Conservation (phyloP, 352 stramenopile species). For the Phytopythium chamaehyphon region DNA sequence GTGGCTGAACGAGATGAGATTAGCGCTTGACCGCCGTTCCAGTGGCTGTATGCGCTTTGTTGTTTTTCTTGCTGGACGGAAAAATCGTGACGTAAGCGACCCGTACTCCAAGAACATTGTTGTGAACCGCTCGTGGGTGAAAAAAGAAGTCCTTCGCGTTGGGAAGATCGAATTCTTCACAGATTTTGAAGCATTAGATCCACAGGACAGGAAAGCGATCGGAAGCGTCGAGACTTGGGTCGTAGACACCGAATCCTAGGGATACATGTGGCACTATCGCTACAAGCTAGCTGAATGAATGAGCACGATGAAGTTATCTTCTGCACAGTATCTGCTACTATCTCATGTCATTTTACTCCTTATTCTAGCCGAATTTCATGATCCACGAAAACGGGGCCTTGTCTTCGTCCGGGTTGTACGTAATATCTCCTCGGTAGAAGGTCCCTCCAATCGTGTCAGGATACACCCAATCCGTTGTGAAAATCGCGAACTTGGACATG, state of each 20-base stretch:
- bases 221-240: conserved; percentile 1
- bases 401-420: conserved; percentile 12
- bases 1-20: conserved; percentile 24
- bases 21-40: conserved; percentile 12
- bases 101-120: conserved; percentile 23
- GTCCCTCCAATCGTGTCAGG: conserved; percentile 32
- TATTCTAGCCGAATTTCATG: conserved; percentile 5
- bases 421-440: conserved; percentile 39
- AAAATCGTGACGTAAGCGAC: conserved; percentile 14
- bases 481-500: conserved; percentile 39
- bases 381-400: conserved; percentile 24
- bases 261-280: too few species aligned
- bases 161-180: conserved; percentile 33
- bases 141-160: conserved; percentile 32
- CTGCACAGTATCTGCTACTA: not conserved
- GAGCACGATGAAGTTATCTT: too few species aligned
- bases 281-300: too few species aligned
- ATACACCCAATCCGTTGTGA: conserved; percentile 33
- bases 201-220: not conserved
- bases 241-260: not conserved
- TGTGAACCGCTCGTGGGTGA: conserved; percentile 19
- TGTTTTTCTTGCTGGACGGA: conserved; percentile 30
- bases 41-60: conserved; percentile 25
- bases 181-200: not conserved
- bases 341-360: not conserved